These are phyloP conservation scores for Glonium stellatum DNA, from an alignment of 495 filamentous ascomycete species.

Conservation along the genomic window DNA sequence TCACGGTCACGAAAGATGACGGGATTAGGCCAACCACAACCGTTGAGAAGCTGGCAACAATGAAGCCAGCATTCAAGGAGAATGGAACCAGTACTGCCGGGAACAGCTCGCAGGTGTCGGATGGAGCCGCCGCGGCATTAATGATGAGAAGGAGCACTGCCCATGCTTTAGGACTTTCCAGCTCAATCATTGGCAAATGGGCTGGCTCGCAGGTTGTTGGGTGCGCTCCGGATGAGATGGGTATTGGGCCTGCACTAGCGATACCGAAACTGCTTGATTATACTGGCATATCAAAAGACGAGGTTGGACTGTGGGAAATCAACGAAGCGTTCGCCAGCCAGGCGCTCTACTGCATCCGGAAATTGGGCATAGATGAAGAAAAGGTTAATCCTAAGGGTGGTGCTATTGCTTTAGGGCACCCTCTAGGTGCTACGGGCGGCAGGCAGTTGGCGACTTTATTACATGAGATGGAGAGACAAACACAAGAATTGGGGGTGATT, in stretches of 20 bases:
- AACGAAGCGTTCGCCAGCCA: constrained; percentile 95
- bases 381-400: constrained; percentile 72
- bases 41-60: constrained; percentile 60
- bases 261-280: constrained; percentile 70
- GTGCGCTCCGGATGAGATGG: constrained; percentile 87
- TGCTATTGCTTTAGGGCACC: constrained; percentile 40
- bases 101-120: constrained; percentile 78
- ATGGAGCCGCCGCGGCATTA: constrained; percentile 77
- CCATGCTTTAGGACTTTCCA: constrained; percentile 58
- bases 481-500: constrained; percentile 34
- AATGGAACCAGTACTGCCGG: constrained; percentile 76
- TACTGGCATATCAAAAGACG: constrained; percentile 54
- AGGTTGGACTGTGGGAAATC: constrained; percentile 89
- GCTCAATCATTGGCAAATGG: constrained; percentile 70
- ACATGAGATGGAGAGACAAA: constrained; percentile 38
- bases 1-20: constrained; percentile 68
- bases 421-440: constrained; percentile 37
- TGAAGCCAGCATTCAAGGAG: constrained; percentile 77
- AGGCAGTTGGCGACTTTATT: constrained; percentile 35
- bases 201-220: constrained; percentile 66
- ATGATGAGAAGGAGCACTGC: constrained; percentile 84
- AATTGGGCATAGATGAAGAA: constrained; percentile 55
- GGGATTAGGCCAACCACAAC: constrained; percentile 64
- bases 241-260: constrained; percentile 76
- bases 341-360: constrained; percentile 69